Base-by-base conservation (phyloP, 345 rosid genomes). In the Moricandia moricandioides region DNA sequence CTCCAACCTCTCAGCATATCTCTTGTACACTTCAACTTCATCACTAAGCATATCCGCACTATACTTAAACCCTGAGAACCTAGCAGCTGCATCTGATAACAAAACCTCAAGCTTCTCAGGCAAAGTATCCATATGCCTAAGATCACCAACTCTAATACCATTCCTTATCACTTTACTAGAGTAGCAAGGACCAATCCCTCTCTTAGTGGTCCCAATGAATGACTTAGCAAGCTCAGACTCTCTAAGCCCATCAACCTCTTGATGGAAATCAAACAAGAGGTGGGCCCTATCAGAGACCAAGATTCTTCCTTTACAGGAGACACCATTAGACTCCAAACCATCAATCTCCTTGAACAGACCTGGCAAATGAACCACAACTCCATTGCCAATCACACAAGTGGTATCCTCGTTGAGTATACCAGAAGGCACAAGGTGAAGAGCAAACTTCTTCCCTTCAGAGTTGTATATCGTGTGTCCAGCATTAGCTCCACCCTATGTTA, bases 391-490 rank as follows among this genome's bases (percentile, higher is more conserved):
- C 29, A 92, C 90, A 76, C 99, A 95, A n/a, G 89, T 82, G 1
- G 98, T 90, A 14, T 83, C 97, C 83, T 95, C 91, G 39, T 91
- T 92, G 55, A 95, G 83, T 39, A 95, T 92, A 21, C 97, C 99
- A 0, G 99, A 95, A 14, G 99, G 97, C 75, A 95, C 97, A 81
- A 95, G 96, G 78, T 92, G 99, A 76, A 95, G 89, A 3, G 97
- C 97, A 75, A 95, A 92, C 76, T 92, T 95, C 87, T 89, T 92
- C 14, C 97, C 99, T 71, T 90, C 96, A 4, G 97, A 43, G 73
- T 89, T 95, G 51, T 95, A 95, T 65, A 95, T 92, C 11, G 99
- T 95, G 72, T 95, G 99, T 7, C 99, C 99, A 57, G 99, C 99
- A 75, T 95, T 95, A 33, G 99, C 97, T 84, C 99, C 98, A 62